Evolutionary conservation across 2,329 filamentous ascomycete species (phyloP), one percentile per base, ranked within the genome.

Genomic region (Polychaeton citri): DNA sequence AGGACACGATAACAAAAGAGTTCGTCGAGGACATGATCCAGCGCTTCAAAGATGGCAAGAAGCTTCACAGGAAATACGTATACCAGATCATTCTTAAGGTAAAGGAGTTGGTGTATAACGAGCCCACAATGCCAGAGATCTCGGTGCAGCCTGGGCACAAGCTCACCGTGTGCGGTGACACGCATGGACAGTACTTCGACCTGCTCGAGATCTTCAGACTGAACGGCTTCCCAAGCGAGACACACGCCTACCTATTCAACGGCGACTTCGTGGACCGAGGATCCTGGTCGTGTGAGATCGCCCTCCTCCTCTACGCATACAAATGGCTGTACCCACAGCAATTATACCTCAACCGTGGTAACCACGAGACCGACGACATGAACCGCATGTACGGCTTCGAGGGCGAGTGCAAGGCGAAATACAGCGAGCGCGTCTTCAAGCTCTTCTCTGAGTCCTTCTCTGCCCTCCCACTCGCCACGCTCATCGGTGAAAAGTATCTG

Each of bases 361-460:
- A 98, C 63, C 90, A 98, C 63, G 90, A 98, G 65, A 96, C 90
- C 33, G 88, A 96, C 57, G 88, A 95, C 61, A 98, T 98, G 90
- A 98, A 98, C 69, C 78, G 85, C 47, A 87, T 90, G 36, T 98
- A 98, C 57, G 90, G 90, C 13, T 98, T 98, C 52, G 90, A 98
- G 61, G 90, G 90, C 55, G 90, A 98, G 60, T 96, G 90, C 69
- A 90, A 88, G 61, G 84, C 85, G 49, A 98, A 98, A 65, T 98
- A 98, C 63, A 95, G 84, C 58, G 90, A 94, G 62, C 79, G 83
- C 32, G 75, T 85, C 19, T 98, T 96, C 74, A 96, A 93, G 64
- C 69, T 96, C 31, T 98, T 98, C 66, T 96, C 88, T 0, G 90
- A 98, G 60, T 92, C 86, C 43, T 98, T 98, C 70, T 95, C 87